Base-by-base conservation (phyloP, 2,329 filamentous ascomycete species). In the Neofusicoccum laricinum region DNA sequence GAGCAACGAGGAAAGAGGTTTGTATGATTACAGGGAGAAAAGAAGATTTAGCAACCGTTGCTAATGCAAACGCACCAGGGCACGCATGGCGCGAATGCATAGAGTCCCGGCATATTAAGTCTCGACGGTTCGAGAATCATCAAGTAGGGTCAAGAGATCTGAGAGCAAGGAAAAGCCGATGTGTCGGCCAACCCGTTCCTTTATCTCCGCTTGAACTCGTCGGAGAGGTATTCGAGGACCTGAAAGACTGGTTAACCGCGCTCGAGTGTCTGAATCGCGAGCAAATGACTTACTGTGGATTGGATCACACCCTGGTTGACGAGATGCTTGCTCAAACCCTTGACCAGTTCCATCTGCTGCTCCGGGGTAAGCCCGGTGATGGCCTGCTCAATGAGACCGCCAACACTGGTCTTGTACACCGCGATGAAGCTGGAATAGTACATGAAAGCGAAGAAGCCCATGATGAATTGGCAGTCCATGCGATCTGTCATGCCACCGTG, bases 391-490 rank as follows among this genome's bases (percentile, higher is more conserved):
- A 99, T 90, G 40, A 99, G 90, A 63, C 87, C 88, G 19, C 94
- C 95, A 19, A 97, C 89, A 64, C 85, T 92, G 43, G 90, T 88
- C 77, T 94, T 92, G 82, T 97, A 88, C 6, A 92, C 84, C 3
- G 93, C 93, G 72, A 99, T 94, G 77, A 99, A 99, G 73, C 91
- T 95, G 77, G 97, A 93, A 80, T 96, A 99, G 81, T 99, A 99
- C 86, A 99, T 93, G 82, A 93, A 98, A 15, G 94, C 88, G 73
- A 99, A 98, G 79, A 97, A 95, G 8, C 95, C 95, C 95, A 99
- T 99, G 82, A 98, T 98, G 81, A 99, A 99, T 76, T 99, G 95
- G 77, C 95, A 99, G 76, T 99, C 95, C 94, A 99, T 98, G 67
- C 95, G 91, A 76, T 99, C 95, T 15, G 95, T 99, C 81, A 99